Base-by-base conservation (phyloP, 2,329 filamentous ascomycete genomes). In the Polychaeton citri region DNA sequence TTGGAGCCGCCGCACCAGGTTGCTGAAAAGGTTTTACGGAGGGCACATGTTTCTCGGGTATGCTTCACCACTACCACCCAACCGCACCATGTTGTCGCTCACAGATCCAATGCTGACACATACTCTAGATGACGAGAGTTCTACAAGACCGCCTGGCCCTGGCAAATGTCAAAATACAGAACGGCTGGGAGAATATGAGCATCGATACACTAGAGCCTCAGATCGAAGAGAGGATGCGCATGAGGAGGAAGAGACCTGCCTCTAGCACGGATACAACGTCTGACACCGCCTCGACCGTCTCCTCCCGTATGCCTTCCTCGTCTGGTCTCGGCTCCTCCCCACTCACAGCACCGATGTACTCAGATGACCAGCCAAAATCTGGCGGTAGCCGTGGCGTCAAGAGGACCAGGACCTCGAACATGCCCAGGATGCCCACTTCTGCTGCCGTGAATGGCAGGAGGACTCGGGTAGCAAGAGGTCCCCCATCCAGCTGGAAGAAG, bases 91-190 rank as follows among this genome's bases (percentile, higher is more conserved):
- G 24, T n/a, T n/a, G n/a, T n/a, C n/a, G n/a, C n/a, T n/a, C n/a
- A n/a, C n/a, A n/a, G n/a, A 18, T 43, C 34, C 39, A 35, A 45
- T 24, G 37, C 48, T 54, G 41, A 57, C 42, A 32, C 13, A 21
- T 32, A 21, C 34, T 18, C 36, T 42, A 96, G 90, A 93, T 98
- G 67, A 90, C 87, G 50, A 74, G 88, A 57, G 82, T 81, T 53
- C 70, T 98, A 37, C 86, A 96, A 64, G 86, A 93, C 66, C 84
- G 88, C 44, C 76, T 98, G 41, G 88, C 90, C 40, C 76, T 96
- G 45, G 90, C 90, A 57, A 90, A 92, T 61, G 90, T 95, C 72
- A 96, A 96, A 66, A 86, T 90, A 48, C 86, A 92, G 63, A 81
- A 93, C 65, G 87, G 87, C 57, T 92, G 86, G 79, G 81, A 95